These are phyloP conservation scores for Triticum aestivum DNA, from an alignment of 176 grass and related monocot genomes.

Conservation along the genomic window DNA sequence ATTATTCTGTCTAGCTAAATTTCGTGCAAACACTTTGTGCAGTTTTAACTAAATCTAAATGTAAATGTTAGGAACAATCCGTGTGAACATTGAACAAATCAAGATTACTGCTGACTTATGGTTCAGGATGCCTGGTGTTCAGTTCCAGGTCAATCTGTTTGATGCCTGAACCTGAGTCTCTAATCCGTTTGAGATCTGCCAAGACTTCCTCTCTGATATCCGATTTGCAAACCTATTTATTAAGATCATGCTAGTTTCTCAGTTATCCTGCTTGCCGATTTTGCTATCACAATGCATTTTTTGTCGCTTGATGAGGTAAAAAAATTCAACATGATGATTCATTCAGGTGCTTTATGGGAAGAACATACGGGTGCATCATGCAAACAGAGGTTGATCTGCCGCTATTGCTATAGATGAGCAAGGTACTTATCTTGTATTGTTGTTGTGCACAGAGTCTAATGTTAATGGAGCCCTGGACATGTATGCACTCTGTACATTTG, in stretches of 20 bases:
- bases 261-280: not conserved
- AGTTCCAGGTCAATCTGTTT: not conserved
- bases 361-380: not conserved
- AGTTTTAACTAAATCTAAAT: too few species aligned
- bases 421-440: not conserved
- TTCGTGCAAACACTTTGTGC: too few species aligned
- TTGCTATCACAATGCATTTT: not conserved
- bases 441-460: not conserved
- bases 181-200: not conserved
- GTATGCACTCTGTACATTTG: too few species aligned
- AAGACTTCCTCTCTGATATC: not conserved
- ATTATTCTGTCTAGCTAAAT: too few species aligned
- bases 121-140: not conserved
- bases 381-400: conserved; percentile 29
- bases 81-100: too few species aligned
- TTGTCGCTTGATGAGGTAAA: conserved; percentile 22
- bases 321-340: not conserved
- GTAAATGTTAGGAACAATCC: too few species aligned
- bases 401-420: not conserved
- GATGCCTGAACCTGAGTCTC: not conserved
- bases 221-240: not conserved
- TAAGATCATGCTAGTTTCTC: not conserved
- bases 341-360: conserved; percentile 54
- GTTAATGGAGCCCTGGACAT: not conserved
- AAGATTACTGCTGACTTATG: too few species aligned